Evolutionary conservation across 1,139 yeast genomes (phyloP), one percentile per base, ranked within the genome.

Genomic region (Pichia sp.): DNA sequence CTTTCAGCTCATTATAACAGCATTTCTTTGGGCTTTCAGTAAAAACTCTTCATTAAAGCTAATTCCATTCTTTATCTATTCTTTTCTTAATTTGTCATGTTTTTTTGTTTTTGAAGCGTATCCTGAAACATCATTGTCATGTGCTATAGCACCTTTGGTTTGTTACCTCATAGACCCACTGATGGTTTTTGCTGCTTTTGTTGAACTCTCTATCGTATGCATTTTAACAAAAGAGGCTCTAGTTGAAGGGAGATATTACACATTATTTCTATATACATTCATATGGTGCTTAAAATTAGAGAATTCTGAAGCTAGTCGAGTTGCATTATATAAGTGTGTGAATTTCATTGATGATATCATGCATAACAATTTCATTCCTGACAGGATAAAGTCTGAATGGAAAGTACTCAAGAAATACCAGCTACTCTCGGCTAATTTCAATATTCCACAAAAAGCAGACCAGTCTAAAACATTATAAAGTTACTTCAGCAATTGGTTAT

Each of bases 41-140:
- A 61, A 59, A 8, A 42, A 43, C 11, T 60, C 60, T 23, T 8
- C 58, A 11, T 36, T 64, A 33, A 74, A 74, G 48, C 46, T 73
- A 17, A 36, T 66, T 12, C 72, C 79, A 1, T 69, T 70, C 47
- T 57, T 63, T n/a, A 56, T 69, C 5, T 73, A 72, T 50, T 70
- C 79, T 0, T 53, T 61, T 34, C 58, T 73, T 50, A 72, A 73
- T 50, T 49, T 72, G 37, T 54, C 63, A 21, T 61, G 60, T 18
- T 32, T 64, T 58, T 49, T 67, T 38, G 52, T 66, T n/a, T 52
- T 60, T 26, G 72, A 71, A 18, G 48, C 63, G 5, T 64, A 60
- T 38, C 69, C 71, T 1, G 51, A 54, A 0, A 53, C 58, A 9
- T 51, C 59, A 2, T 51, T 69, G 10, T 53, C 69, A 5, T 46